Evolutionary conservation across 2,329 filamentous ascomycete genomes (phyloP), one percentile per base, ranked within the genome.

Genomic region (Huntiella abstrusa): DNA sequence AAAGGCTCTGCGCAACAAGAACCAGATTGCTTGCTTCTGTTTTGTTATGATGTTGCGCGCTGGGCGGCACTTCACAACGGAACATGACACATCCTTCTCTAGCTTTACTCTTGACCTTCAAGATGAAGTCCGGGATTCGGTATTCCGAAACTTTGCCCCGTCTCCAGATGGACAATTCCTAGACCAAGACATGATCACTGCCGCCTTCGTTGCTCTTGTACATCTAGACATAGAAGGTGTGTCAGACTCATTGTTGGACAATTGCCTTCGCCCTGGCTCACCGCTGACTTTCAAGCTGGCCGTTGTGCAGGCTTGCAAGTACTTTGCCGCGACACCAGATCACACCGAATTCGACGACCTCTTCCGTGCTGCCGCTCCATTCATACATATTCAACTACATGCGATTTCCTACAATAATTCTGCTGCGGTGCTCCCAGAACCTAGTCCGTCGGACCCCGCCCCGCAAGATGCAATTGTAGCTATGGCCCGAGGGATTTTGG

Each of bases 91-190:
- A 8, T 71, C 72, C 2, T 63, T 79, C 48, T 65, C 79, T 49
- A 79, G 75, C 56, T 82, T 77, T 56, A 76, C 76, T 35, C 65
- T 80, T 59, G 77, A 82, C 56, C 72, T 82, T 6, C 77, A 81
- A 54, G 75, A 79, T 54, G 77, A 82, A 57, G 68, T 82, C 41
- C 67, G 69, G 41, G 76, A 80, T 54, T 73, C 75, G 41, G 70
- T 80, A 4, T 80, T 81, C 54, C 68, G 71, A 47, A 68, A 68
- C 33, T 62, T 68, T 40, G 58, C 65, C 2, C 59, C 65, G 1
- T 62, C 63, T 8, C 56, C 63, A 35, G 69, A 77, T 19, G 59
- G 62, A n/a, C 57, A 62, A 17, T 58, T 64, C 28, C 74, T 79
- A 52, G 75, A 79, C 48, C 71, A 74, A 56, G 70, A 77, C 49